These are phyloP conservation scores for Gnaphalium uliginosum DNA, from an alignment of 129 eudicot genomes.

Conservation along the genomic window DNA sequence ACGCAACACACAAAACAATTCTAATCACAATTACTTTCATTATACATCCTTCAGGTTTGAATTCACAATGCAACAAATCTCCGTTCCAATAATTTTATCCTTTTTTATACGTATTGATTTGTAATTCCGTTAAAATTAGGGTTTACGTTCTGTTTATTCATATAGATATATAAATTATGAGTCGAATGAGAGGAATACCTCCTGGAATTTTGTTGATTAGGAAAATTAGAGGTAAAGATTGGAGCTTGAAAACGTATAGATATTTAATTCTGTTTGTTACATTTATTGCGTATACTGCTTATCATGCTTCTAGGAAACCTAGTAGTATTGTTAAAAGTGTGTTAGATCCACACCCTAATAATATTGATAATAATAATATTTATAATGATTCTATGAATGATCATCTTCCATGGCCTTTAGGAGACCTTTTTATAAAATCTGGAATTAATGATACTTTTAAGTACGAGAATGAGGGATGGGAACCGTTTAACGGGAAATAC, in stretches of 20 bases:
- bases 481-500: conserved; percentile 63
- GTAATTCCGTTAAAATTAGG: not conserved
- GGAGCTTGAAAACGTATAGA: conserved; percentile 67
- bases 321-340: conserved; percentile 85
- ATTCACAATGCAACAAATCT: conserved; percentile 5
- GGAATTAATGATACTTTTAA: not conserved
- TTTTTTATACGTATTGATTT: not conserved
- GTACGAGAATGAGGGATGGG: conserved; percentile 55
- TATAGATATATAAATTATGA: not conserved
- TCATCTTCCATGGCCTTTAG: conserved; percentile 62
- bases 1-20: not conserved
- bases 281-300: conserved; percentile 73
- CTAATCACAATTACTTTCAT: not conserved
- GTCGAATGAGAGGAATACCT: conserved; percentile 43
- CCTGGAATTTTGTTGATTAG: conserved; percentile 58
- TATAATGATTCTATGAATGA: not conserved
- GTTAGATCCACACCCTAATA: conserved; percentile 44
- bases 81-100: not conserved
- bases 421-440: conserved; percentile 45
- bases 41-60: not conserved
- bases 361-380: not conserved
- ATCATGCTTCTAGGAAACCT: conserved; percentile 92
- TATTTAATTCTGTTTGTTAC: conserved; percentile 67
- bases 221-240: conserved; percentile 59
- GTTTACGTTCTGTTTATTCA: not conserved